Percentiles rank a stretch among this genome's conserved stretches.
These are phyloP conservation scores for Trichophyton simii DNA, from an alignment of 2,329 filamentous ascomycete species.

Conservation along the genomic window DNA sequence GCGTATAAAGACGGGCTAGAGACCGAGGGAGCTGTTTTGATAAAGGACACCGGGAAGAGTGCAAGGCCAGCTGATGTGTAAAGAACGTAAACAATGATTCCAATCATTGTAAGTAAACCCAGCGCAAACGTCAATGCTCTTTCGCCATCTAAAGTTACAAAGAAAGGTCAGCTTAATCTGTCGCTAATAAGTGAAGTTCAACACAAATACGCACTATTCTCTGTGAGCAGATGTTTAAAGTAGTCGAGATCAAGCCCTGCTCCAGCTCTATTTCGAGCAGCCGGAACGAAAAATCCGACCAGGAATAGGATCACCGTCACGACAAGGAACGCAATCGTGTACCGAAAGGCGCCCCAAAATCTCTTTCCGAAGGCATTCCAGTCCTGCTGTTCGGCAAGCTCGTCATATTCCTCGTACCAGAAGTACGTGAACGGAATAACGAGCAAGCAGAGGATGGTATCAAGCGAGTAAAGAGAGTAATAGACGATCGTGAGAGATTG, in stretches of 20 bases:
- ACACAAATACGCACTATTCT: slow-evolving; percentile 51
- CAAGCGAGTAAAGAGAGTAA: slow-evolving; percentile 82
- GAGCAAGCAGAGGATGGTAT: slow-evolving; percentile 76
- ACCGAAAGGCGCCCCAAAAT: slow-evolving; percentile 76
- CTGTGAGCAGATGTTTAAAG: slow-evolving; percentile 70
- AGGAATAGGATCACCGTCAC: slow-evolving; percentile 67
- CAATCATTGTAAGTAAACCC: slow-evolving; percentile 76
- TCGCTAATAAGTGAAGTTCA: background rate
- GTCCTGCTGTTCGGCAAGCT: slow-evolving; percentile 71
- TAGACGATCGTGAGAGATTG: slow-evolving; percentile 77
- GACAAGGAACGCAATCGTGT: slow-evolving; percentile 76
- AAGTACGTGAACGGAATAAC: slow-evolving; percentile 95
- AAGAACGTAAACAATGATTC: slow-evolving; percentile 71
- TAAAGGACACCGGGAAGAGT: slow-evolving; percentile 74
- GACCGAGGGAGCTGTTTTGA: slow-evolving; percentile 79
- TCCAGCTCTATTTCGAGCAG: slow-evolving; percentile 53
- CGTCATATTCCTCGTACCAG: slow-evolving; percentile 94
- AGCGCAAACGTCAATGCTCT: slow-evolving; percentile 82
- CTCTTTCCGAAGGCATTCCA: slow-evolving; percentile 57
- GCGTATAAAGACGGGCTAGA: slow-evolving; percentile 68
- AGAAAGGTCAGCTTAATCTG: slow-evolving; percentile 9
- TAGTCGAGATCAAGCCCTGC: slow-evolving; percentile 74
- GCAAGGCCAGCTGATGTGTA: slow-evolving; percentile 86
- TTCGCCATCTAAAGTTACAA: slow-evolving; percentile 53
- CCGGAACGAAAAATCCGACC: slow-evolving; percentile 85